These are phyloP conservation scores for Phyllosticta capitalensis DNA, from an alignment of 2,329 filamentous ascomycete genomes.

Conservation along the genomic window DNA sequence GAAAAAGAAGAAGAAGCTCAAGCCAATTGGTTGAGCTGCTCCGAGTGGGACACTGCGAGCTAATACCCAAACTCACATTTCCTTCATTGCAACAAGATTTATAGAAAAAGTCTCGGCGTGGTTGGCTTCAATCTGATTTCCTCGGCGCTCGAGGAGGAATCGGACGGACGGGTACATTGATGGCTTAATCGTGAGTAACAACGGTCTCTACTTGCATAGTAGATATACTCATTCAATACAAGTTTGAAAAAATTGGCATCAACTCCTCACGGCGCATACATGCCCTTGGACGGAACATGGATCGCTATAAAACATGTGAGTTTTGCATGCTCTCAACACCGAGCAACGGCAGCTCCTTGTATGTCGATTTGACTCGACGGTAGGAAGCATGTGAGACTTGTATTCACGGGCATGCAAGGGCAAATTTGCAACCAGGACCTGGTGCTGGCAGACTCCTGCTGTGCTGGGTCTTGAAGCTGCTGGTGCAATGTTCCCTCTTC, in stretches of 20 bases:
- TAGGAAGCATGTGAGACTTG: background rate
- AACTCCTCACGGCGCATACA: background rate
- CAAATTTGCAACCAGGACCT: background rate
- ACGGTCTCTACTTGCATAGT: background rate
- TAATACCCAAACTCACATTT: background rate
- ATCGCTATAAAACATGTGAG: background rate
- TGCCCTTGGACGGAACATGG: background rate
- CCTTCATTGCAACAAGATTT: background rate
- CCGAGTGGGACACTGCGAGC: conserved; percentile 13
- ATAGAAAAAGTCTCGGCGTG: background rate
- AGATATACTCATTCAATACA: conserved; percentile 8
- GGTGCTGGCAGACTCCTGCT: too few relatives aligned
- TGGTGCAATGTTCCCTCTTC: background rate
- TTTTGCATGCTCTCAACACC: background rate
- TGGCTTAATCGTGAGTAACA: conserved; percentile 6
- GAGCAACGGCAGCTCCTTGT: background rate
- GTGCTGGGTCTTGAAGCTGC: background rate
- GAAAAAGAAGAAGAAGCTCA: conserved; percentile 46
- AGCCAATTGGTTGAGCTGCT: conserved; percentile 39
- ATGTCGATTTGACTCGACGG: background rate
- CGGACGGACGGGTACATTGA: background rate
- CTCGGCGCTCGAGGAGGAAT: background rate
- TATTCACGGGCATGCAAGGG: background rate
- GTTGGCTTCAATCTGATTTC: background rate
- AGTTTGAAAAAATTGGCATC: background rate